Evolutionary conservation across 495 filamentous ascomycete genomes (phyloP), one percentile per base, ranked within the genome.

Genomic region (Hamigera avellanea): DNA sequence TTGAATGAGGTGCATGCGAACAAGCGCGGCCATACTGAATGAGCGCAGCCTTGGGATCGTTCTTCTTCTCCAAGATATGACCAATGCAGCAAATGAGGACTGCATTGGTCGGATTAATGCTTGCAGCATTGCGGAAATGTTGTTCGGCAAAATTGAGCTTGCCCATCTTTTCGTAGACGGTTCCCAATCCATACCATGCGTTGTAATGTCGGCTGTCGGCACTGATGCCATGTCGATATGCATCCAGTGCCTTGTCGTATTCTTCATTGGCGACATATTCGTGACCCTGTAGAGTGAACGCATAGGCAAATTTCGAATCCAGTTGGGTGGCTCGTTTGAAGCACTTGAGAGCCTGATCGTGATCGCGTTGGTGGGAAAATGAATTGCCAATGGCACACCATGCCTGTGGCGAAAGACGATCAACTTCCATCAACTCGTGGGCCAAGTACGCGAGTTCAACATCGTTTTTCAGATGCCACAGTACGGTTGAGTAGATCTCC

Each of bases 201-300:
- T 95, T 95, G 61, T 95, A 98, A 59, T 95, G 86, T 10, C 93
- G 74, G 35, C 69, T 77, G 45, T 98, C 88, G 0, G 84, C 86
- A 21, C 76, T 70, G 42, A 96, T 80, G 2, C 83, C 86, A 18
- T 73, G 69, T 26, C 91, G 76, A 52, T 95, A 98, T 9, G 83
- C 76, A 21, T 76, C 73, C 9, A 93, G 69, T 1, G 91, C 91
- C 44, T 93, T 95, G 62, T 95, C 89, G 49, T 86, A 95, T 56
- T 98, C 91, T 50, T 98, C 91, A 41, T 94, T 96, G 15, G 80
- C 72, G n/a, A 95, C 80, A 55, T 93, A 86, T 53, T 98, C 91
- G 52, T 98, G 91, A 1, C 91, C 91, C 51, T 95, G 89, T 7
- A 98, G 64, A 1, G 93, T 95, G 52, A 86, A 95, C 6, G 85